A percentile compares a stretch with the other conserved stretches of the same genome.
Conservation (phyloP, 2,329 filamentous ascomycete species). For the Aspergillus latus region DNA sequence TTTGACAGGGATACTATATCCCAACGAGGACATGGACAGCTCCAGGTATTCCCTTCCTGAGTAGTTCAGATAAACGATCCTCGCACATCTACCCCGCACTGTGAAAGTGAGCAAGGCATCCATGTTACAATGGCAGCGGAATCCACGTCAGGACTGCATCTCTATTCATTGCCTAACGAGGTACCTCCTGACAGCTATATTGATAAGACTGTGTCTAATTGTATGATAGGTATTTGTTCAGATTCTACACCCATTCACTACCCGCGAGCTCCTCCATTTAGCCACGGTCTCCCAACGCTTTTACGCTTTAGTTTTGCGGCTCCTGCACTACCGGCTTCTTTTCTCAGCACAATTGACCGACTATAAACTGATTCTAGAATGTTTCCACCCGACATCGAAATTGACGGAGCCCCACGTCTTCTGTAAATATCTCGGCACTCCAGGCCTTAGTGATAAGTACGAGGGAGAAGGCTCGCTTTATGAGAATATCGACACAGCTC, state of each 20-base stretch:
- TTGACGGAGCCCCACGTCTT: slow-evolving; percentile 67
- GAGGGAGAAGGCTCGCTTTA: slow-evolving; percentile 41
- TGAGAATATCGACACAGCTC: slow-evolving; percentile 30
- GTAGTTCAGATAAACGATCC: background rate
- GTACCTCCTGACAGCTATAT: slow-evolving; percentile 18
- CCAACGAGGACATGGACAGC: background rate
- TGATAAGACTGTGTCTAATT: background rate
- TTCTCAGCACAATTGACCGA: slow-evolving; percentile 58
- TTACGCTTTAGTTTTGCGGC: slow-evolving; percentile 61
- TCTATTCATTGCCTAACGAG: slow-evolving; percentile 39
- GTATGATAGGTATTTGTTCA: slow-evolving; percentile 52
- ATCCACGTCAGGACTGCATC: slow-evolving; percentile 12
- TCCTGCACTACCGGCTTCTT: slow-evolving; percentile 65
- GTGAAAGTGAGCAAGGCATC: background rate
- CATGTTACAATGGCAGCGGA: slow-evolving; percentile 16
- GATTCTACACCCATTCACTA: slow-evolving; percentile 51
- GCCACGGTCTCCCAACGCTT: slow-evolving; percentile 63
- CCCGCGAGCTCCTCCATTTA: slow-evolving; percentile 56
- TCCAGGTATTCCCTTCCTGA: background rate
- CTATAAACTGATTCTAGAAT: slow-evolving; percentile 72
- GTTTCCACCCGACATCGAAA: slow-evolving; percentile 70
- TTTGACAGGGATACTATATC: background rate
- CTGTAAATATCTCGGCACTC: slow-evolving; percentile 67
- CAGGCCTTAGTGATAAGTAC: slow-evolving; percentile 53
- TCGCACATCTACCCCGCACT: slow-evolving; percentile 2